Conservation (phyloP, 192 early-diverging fungal genomes). For the Cetraspora pellucida region DNA sequence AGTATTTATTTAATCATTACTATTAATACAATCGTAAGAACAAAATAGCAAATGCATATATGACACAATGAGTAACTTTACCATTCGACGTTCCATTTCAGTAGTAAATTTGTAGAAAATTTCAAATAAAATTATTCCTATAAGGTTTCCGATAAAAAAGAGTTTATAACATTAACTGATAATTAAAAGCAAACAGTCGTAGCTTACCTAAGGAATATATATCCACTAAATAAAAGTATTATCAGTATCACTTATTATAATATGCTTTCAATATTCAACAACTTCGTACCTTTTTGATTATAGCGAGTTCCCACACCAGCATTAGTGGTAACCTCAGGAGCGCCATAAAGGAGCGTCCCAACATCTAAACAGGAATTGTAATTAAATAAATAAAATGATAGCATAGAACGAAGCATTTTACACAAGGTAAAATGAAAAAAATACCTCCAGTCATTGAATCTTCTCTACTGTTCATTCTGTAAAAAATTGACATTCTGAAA, state of each 20-base stretch:
- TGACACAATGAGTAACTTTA: not conserved
- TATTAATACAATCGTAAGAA: not conserved
- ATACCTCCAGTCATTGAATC: slow-evolving; percentile 68
- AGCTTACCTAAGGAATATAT: slow-evolving; percentile 70
- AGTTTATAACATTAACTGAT: not conserved
- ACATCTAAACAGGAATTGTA: slow-evolving; percentile 48
- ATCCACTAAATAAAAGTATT: slow-evolving; percentile 52
- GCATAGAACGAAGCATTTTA: not conserved
- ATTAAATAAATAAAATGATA: too few species aligned
- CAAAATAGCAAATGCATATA: not conserved
- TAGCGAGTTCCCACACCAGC: slow-evolving; percentile 55
- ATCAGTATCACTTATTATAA: not conserved
- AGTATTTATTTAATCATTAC: not conserved
- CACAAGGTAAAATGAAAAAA: not conserved
- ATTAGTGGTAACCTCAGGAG: slow-evolving; percentile 52
- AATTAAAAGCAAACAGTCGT: not conserved
- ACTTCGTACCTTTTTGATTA: slow-evolving; percentile 59
- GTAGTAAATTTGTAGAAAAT: slow-evolving; percentile 75
- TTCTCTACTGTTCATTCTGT: slow-evolving; percentile 44
- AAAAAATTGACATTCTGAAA: slow-evolving; percentile 38
- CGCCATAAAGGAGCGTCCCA: slow-evolving; percentile 91
- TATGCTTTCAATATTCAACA: not conserved
- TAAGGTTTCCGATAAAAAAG: not conserved
- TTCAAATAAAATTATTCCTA: slow-evolving; percentile 73
- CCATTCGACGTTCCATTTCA: slow-evolving; percentile 72